Conservation (phyloP, 2,329 filamentous ascomycete genomes). For the Metarhizium anisopliae region DNA sequence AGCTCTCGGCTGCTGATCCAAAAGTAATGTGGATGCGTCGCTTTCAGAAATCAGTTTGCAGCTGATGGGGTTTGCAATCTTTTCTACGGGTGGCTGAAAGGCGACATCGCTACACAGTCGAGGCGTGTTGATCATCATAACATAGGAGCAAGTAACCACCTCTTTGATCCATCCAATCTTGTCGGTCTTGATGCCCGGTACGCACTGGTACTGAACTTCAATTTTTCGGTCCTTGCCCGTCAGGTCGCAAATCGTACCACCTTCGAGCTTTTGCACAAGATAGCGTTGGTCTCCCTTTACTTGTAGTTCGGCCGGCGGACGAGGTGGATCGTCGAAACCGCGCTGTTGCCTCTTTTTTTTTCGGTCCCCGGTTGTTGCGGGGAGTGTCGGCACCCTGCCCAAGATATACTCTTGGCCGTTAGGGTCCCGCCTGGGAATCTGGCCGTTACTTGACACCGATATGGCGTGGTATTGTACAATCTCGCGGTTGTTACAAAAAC, state of each 20-base stretch:
- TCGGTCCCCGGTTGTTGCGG: constrained; percentile 14
- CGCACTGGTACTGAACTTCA: constrained; percentile 75
- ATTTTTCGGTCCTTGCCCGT: constrained; percentile 74
- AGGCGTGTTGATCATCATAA: constrained; percentile 88
- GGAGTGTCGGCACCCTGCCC: constrained; percentile 41
- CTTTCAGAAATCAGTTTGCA: constrained; percentile 63
- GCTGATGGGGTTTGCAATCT: constrained; percentile 64
- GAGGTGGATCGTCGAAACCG: constrained; percentile 14
- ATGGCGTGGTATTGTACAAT: constrained; percentile 87
- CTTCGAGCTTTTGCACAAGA: constrained; percentile 71
- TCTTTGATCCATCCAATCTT: constrained; percentile 91
- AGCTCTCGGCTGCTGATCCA: constrained; percentile 24
- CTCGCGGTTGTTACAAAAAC: constrained; percentile 82
- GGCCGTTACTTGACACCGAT: constrained; percentile 54
- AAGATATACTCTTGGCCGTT: constrained; percentile 68
- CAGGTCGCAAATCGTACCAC: constrained; percentile 77
- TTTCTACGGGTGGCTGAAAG: constrained; percentile 73
- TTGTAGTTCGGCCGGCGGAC: constrained; percentile 56
- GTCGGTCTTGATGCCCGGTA: constrained; percentile 62
- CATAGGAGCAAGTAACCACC: constrained; percentile 79
- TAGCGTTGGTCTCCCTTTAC: constrained; percentile 78
- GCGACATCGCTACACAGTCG: constrained; percentile 80
- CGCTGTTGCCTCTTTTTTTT: constrained; percentile 9
- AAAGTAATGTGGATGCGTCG: constrained; percentile 27
- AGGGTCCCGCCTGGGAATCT: constrained; percentile 70